A percentile compares a stretch with the other conserved stretches of the same genome.
Evolutionary conservation across 441 rosid genomes (phyloP).

Genomic region (Syzygium malaccense): DNA sequence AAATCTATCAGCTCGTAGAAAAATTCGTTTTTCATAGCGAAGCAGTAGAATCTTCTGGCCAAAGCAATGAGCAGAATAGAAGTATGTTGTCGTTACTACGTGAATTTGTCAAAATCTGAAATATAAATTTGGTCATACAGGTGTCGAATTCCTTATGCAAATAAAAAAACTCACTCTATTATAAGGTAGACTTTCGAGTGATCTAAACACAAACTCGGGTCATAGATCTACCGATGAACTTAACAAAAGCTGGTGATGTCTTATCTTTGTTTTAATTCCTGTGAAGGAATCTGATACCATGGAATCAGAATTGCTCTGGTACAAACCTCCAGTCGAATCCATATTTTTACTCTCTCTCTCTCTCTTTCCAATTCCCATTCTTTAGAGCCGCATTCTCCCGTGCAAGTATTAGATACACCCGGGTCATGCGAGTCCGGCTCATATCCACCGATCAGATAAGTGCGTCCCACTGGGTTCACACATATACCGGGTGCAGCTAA

Average conservation of each 20-base stretch:
- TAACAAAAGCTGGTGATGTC: not conserved
- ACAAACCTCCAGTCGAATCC: not conserved
- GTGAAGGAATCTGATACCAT: not conserved
- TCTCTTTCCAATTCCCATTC: not conserved
- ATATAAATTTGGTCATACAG: not conserved
- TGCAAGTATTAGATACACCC: not conserved
- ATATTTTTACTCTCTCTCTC: not conserved
- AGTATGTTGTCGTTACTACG: not conserved
- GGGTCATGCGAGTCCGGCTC: not conserved
- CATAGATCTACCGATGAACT: not conserved
- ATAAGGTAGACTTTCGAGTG: not conserved
- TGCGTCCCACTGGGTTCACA: not conserved
- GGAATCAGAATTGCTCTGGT: not conserved
- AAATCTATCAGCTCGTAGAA: not conserved
- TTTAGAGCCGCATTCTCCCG: not conserved
- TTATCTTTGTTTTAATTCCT: not conserved
- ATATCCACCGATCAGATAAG: not conserved
- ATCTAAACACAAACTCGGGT: not conserved
- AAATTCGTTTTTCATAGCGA: not conserved
- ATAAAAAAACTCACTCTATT: not conserved
- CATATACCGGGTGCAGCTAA: not conserved
- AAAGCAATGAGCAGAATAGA: not conserved
- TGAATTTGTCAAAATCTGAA: not conserved
- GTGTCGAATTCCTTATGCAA: not conserved
- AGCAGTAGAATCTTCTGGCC: not conserved